These are phyloP conservation scores for Puya raimondii DNA, from an alignment of 176 grass and related monocot genomes.

Conservation along the genomic window DNA sequence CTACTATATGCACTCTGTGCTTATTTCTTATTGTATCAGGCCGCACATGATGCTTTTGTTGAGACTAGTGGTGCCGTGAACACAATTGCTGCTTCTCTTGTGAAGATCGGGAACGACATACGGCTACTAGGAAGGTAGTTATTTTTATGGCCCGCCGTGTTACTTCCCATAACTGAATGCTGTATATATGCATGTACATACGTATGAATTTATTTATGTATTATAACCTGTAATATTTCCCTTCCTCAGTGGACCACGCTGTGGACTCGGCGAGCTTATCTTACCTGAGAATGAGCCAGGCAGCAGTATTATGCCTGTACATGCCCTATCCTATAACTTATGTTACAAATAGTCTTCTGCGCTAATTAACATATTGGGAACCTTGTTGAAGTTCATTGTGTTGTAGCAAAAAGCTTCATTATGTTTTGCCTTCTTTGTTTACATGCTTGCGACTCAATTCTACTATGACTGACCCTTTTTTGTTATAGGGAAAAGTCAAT, in stretches of 20 bases:
- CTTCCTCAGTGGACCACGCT: slow-evolving; percentile 71
- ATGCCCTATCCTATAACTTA: not conserved
- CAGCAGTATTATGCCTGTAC: slow-evolving; percentile 99
- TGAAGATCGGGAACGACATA: slow-evolving; percentile 99
- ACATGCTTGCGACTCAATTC: not conserved
- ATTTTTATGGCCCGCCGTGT: not conserved
- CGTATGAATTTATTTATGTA: not conserved
- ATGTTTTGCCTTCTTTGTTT: not conserved
- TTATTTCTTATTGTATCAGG: slow-evolving; percentile 31
- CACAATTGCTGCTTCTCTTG: slow-evolving; percentile 87
- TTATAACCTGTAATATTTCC: not conserved
- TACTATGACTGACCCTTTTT: not conserved
- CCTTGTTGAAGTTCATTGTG: not conserved
- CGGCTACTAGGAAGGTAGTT: slow-evolving; percentile 76
- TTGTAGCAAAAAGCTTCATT: not conserved
- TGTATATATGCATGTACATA: not conserved
- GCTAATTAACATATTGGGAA: not conserved
- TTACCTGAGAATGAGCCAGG: slow-evolving; percentile 98
- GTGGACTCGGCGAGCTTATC: slow-evolving; percentile 94
- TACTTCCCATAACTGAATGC: slow-evolving; percentile 15
- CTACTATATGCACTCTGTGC: slow-evolving; percentile 3
- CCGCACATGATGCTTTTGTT: slow-evolving; percentile 98
- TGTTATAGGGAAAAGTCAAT: slow-evolving; percentile 92
- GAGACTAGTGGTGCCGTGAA: slow-evolving; percentile 83
- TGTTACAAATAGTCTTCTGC: not conserved